Conservation (phyloP, 805 yeast genomes). For the Priceomyces fermenticarens region DNA sequence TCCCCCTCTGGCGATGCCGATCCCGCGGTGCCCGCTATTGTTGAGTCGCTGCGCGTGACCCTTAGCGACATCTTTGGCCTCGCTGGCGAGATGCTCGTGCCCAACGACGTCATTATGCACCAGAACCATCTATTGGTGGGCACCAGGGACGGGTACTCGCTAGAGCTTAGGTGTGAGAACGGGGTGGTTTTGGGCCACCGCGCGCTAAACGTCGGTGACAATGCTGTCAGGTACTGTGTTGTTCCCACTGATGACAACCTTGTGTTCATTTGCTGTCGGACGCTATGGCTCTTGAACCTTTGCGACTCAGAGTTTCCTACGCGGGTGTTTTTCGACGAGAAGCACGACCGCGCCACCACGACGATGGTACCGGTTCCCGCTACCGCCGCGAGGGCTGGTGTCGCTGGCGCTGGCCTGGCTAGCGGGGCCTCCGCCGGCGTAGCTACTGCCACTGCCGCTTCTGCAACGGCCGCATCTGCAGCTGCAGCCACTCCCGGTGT, state of each 20-base stretch:
- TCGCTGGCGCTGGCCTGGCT: too few species aligned
- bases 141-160: conserved; percentile 28
- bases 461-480: too few species aligned
- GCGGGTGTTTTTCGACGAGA: conserved; percentile 34
- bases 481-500: too few species aligned
- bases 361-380: conserved; percentile 12
- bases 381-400: neutral
- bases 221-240: conserved; percentile 19
- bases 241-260: conserved; percentile 15
- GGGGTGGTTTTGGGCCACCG: too few species aligned
- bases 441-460: too few species aligned
- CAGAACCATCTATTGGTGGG: conserved; percentile 21
- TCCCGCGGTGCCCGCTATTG: too few species aligned
- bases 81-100: conserved; percentile 11
- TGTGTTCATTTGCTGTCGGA: conserved; percentile 22
- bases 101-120: conserved; percentile 15
- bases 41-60: too few species aligned
- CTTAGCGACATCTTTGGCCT: too few species aligned
- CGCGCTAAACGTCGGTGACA: conserved; percentile 23
- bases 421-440: neutral
- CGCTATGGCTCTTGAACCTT: conserved; percentile 31
- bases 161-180: conserved; percentile 11
- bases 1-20: too few species aligned
- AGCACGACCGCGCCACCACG: conserved; percentile 23
- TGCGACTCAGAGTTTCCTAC: conserved; percentile 24